Conservation (phyloP, 2,329 filamentous ascomycete species). For the Microdochium nivale region DNA sequence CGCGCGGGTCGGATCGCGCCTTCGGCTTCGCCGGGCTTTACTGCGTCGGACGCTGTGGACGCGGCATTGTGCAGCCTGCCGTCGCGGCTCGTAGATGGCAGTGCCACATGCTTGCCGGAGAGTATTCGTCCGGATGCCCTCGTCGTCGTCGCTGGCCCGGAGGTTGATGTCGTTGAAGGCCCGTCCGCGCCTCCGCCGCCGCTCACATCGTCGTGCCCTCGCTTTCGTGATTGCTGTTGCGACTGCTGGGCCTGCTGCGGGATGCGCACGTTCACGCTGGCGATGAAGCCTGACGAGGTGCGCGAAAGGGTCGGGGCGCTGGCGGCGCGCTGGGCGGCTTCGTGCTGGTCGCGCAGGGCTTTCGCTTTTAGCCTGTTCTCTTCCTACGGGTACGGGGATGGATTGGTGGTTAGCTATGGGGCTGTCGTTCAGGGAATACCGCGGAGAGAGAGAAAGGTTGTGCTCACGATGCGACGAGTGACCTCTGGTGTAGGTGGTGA, state of each 20-base stretch:
- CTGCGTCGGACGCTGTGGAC: constrained; percentile 25
- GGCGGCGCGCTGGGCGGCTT: constrained; percentile 49
- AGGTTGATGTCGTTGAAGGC: background rate
- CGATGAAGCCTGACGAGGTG: constrained; percentile 62
- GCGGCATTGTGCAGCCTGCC: constrained; percentile 41
- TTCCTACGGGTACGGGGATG: constrained; percentile 48
- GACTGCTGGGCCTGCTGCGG: constrained; percentile 14
- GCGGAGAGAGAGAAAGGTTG: no score
- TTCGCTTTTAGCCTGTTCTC: constrained; percentile 82
- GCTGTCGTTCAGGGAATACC: no score
- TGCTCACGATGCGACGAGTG: constrained; percentile 44
- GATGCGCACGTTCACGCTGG: constrained; percentile 54
- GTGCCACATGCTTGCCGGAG: constrained; percentile 14
- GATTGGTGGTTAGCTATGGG: background rate
- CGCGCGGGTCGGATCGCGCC: constrained; percentile 61
- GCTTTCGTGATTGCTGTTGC: constrained; percentile 50
- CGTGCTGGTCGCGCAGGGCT: constrained; percentile 66
- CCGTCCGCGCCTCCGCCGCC: constrained; percentile 23
- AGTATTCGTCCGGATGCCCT: background rate
- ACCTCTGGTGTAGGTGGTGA: constrained; percentile 47
- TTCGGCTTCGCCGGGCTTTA: constrained; percentile 11
- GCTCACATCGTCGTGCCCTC: constrained; percentile 58
- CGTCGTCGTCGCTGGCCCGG: background rate
- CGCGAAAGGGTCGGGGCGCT: constrained; percentile 33
- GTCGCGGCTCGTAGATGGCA: constrained; percentile 60